Base-by-base conservation (phyloP, 208 protist genomes). In the Leishmania major region DNA sequence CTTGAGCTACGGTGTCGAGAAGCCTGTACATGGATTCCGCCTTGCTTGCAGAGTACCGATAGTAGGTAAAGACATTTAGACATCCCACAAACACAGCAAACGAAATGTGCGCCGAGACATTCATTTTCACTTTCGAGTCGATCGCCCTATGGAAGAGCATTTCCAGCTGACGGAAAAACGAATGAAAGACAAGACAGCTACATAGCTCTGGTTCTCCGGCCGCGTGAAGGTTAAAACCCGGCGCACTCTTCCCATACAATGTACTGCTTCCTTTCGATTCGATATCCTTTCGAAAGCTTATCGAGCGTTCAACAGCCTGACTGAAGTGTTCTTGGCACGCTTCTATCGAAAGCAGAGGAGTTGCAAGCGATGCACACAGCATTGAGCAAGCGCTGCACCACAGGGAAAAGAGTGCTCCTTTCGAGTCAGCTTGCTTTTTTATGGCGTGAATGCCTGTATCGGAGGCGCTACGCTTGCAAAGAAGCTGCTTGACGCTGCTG, bases 111-210 rank as follows among this genome's bases (percentile, higher is more conserved):
- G 82, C 70, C 0, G 76, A 82, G 31, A 31, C 15, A 22, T 62
- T 31, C 22, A 60, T 78, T 64, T 69, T 69, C 2, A 22, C 74
- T 4, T 66, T 31, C 37, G 71, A 69, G 37, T 55, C 28, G 11
- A 78, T 45, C 4, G 17, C 6, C 0, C 57, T 19, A 43, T 40
- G 28, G 70, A 86, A 86, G 7, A 76, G 8, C 3, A 5, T 59
- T 40, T 78, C 62, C 22, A 82, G 37, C 43, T 75, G 1, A 43
- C 78, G 45, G 67, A 80, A 81, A 76, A 77, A 86, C 1, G 73
- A 49, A n/a, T 82, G 64, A 70, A 79, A 86, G 7, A 77, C 59
- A n/a, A 82, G n/a, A 55, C 82, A 86, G 55, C 78, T 72, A 35
- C 82, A 86, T 8, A 86, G 59, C 66, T 86, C 82, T 37, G 78